Conservation (phyloP, 2,329 filamentous ascomycete species). For the Leptographium lundbergii region DNA sequence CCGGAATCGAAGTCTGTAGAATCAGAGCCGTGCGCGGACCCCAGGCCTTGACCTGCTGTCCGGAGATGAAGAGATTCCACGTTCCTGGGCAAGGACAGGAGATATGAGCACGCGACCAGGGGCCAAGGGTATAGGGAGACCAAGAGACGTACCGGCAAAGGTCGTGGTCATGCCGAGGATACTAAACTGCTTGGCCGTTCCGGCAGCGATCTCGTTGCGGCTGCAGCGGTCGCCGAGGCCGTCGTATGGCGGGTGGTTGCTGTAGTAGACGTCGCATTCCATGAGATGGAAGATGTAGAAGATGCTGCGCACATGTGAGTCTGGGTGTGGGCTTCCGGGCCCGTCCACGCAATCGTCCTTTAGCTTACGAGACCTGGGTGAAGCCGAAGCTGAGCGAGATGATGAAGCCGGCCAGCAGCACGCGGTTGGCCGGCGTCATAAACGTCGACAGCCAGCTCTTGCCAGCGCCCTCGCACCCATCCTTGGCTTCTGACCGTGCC, state of each 20-base stretch:
- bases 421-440: slow-evolving; percentile 24
- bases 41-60: slow-evolving; percentile 52
- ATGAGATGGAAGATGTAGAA: slow-evolving; percentile 58
- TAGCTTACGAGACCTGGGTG: slow-evolving; percentile 34
- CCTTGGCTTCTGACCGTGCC: not conserved
- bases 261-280: slow-evolving; percentile 60
- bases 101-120: not conserved
- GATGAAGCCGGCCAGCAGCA: slow-evolving; percentile 46
- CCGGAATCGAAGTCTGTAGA: slow-evolving; percentile 51
- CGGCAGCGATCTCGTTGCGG: slow-evolving; percentile 48
- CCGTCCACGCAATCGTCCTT: not conserved
- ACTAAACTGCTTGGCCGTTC: slow-evolving; percentile 50
- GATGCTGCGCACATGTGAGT: slow-evolving; percentile 16
- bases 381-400: slow-evolving; percentile 39
- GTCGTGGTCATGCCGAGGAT: slow-evolving; percentile 56
- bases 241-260: slow-evolving; percentile 36
- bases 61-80: slow-evolving; percentile 54
- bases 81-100: slow-evolving; percentile 20
- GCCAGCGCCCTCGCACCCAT: not conserved
- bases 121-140: no score
- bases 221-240: slow-evolving; percentile 42
- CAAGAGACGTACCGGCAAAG: slow-evolving; percentile 36
- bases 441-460: slow-evolving; percentile 3
- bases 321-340: not conserved
- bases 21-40: slow-evolving; percentile 51